phyloP scores from a whole-genome alignment of 305 asterid genomes.

The Solanum aculeatissimum region DNA sequence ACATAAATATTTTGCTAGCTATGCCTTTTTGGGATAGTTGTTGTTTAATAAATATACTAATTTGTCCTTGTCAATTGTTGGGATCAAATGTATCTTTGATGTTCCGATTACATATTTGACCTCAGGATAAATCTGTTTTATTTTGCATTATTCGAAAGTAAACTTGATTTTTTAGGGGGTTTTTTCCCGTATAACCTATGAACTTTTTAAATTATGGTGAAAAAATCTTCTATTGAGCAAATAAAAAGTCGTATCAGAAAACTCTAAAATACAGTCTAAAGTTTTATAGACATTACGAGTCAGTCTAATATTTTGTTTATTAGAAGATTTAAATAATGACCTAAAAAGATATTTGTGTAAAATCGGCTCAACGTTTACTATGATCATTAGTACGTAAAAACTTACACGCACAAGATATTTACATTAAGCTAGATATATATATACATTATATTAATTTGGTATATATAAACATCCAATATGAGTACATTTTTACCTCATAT shows the following conservation, averaged over 20 bases:
- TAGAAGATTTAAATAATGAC: neutral
- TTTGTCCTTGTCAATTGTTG: neutral
- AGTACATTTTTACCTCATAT: neutral
- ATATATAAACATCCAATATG: neutral
- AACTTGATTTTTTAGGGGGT: too few relatives aligned
- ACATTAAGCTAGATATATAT: too few relatives aligned
- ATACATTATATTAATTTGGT: neutral
- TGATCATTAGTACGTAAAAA: neutral
- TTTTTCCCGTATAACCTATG: too few relatives aligned
- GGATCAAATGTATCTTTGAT: neutral
- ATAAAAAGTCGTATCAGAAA: neutral
- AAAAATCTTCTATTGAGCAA: neutral
- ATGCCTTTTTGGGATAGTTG: neutral
- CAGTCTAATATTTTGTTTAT: neutral
- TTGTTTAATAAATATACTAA: neutral
- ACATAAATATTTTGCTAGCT: neutral
- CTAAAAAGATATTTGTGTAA: neutral
- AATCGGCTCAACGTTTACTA: neutral
- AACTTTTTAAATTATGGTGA: neutral
- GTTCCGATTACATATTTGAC: neutral
- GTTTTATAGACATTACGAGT: neutral
- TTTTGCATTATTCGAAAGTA: neutral
- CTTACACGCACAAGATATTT: neutral
- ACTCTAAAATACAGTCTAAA: neutral
- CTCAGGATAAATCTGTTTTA: neutral